Evolutionary conservation across 768 basidiomycete genomes (phyloP).

Genomic region (Lentinula edodes): DNA sequence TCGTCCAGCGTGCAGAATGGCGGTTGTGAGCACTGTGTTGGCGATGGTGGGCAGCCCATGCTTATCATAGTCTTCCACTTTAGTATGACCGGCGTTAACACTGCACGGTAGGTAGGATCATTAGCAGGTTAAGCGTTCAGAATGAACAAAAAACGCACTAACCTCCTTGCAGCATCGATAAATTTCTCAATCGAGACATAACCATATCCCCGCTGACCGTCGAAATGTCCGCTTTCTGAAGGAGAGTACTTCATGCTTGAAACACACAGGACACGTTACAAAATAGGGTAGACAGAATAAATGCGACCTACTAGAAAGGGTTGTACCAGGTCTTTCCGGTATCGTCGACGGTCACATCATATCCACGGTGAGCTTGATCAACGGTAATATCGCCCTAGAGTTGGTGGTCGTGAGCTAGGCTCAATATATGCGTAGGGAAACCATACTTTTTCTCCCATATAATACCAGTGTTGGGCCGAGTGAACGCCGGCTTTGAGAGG

Average conservation of each 20-base stretch:
- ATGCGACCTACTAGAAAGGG: slow-evolving; percentile 74
- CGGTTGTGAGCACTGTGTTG: slow-evolving; percentile 83
- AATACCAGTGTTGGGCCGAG: slow-evolving; percentile 90
- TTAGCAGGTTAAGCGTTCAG: not conserved
- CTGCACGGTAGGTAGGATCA: slow-evolving; percentile 15
- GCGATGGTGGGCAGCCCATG: slow-evolving; percentile 83
- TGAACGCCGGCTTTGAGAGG: slow-evolving; percentile 88
- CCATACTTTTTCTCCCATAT: slow-evolving; percentile 84
- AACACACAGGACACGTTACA: slow-evolving; percentile 6
- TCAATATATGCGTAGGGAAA: slow-evolving; percentile 1
- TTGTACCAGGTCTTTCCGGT: slow-evolving; percentile 83
- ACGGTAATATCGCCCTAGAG: slow-evolving; percentile 82
- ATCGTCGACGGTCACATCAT: slow-evolving; percentile 84
- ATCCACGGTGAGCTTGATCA: slow-evolving; percentile 92
- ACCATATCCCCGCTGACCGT: slow-evolving; percentile 91
- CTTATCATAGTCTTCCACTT: slow-evolving; percentile 69
- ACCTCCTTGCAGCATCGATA: slow-evolving; percentile 65
- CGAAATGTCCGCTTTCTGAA: slow-evolving; percentile 87
- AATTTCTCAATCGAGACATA: slow-evolving; percentile 92
- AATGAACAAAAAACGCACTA: not conserved
- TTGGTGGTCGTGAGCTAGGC: not conserved
- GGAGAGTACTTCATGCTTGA: slow-evolving; percentile 91
- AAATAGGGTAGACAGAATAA: not conserved
- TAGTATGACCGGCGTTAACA: slow-evolving; percentile 66
- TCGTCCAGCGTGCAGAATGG: slow-evolving; percentile 86